Percentiles rank a stretch among this genome's conserved stretches.
Evolutionary conservation across 805 yeast species (phyloP).

Genomic region (Monosporozyma siamensis): DNA sequence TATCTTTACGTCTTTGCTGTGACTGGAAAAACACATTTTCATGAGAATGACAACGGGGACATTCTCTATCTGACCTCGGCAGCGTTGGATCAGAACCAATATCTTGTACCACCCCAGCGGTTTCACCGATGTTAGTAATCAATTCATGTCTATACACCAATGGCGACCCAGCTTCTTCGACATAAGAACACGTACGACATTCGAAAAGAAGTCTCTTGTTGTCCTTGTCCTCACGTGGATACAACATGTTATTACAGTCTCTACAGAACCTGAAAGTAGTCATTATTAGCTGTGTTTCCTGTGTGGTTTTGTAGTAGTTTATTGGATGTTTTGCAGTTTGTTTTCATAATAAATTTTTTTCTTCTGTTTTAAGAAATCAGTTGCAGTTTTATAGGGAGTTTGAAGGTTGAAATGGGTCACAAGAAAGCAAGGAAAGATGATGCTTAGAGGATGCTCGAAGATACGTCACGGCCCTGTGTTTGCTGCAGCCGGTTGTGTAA

Average conservation of each 20-base stretch:
- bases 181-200: conserved; percentile 90
- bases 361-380: too few species aligned
- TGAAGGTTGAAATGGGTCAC: neutral
- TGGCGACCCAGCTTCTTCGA: conserved; percentile 82
- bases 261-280: conserved; percentile 94
- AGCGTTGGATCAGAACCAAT: conserved; percentile 96
- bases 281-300: conserved; percentile 33
- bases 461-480: too few species aligned
- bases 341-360: neutral
- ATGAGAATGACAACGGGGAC: conserved; percentile 79
- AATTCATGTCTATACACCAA: conserved; percentile 88
- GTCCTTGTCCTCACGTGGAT: conserved; percentile 90
- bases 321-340: neutral
- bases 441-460: neutral
- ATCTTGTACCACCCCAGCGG: conserved; percentile 95
- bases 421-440: neutral
- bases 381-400: neutral
- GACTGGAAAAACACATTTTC: conserved; percentile 96
- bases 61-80: conserved; percentile 88
- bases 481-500: too few species aligned
- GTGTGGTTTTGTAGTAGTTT: neutral
- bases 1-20: conserved; percentile 90
- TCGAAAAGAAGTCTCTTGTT: conserved; percentile 64
- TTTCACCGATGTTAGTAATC: conserved; percentile 81
- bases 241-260: conserved; percentile 95